Evolutionary conservation across 805 yeast species (phyloP).

Genomic region (Cyberlindnera veronae): DNA sequence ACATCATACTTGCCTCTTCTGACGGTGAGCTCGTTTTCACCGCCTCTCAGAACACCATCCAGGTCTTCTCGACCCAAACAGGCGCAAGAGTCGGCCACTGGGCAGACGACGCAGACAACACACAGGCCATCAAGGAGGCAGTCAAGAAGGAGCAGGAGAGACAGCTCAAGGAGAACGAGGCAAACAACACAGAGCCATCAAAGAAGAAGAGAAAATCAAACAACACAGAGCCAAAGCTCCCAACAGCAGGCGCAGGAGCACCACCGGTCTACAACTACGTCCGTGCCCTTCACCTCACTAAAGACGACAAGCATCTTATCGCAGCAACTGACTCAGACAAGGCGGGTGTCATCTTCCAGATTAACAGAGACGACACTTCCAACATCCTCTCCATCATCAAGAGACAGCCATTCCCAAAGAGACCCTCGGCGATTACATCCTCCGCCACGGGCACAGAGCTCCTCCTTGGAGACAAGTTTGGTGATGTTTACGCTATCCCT

Average conservation of each 20-base stretch:
- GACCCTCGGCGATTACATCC: conserved; percentile 86
- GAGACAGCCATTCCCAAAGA: conserved; percentile 80
- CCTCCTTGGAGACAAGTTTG: conserved; percentile 89
- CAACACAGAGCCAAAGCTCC: conserved; percentile 46
- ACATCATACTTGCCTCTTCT: conserved; percentile 44
- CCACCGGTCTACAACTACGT: conserved; percentile 66
- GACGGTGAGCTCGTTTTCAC: conserved; percentile 49
- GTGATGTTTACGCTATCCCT: conserved; percentile 77
- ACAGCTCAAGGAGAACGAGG: conserved; percentile 25
- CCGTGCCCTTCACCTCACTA: conserved; percentile 54
- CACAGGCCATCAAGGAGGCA: conserved; percentile 43
- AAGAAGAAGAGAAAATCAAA: conserved; percentile 34
- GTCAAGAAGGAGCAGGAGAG: conserved; percentile 38
- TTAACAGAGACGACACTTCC: conserved; percentile 28
- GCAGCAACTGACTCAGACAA: conserved; percentile 83
- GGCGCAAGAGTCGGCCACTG: conserved; percentile 53
- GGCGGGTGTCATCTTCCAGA: conserved; percentile 59
- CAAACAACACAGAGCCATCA: conserved; percentile 34
- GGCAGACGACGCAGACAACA: conserved; percentile 55
- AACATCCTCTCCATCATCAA: conserved; percentile 48
- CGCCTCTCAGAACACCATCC: conserved; percentile 56
- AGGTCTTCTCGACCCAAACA: conserved; percentile 41
- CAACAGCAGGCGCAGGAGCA: conserved; percentile 66
- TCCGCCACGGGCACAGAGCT: conserved; percentile 55
- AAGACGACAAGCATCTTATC: conserved; percentile 52